phyloP scores from a whole-genome alignment of 345 rosid genomes.

The Brassica rapa region DNA sequence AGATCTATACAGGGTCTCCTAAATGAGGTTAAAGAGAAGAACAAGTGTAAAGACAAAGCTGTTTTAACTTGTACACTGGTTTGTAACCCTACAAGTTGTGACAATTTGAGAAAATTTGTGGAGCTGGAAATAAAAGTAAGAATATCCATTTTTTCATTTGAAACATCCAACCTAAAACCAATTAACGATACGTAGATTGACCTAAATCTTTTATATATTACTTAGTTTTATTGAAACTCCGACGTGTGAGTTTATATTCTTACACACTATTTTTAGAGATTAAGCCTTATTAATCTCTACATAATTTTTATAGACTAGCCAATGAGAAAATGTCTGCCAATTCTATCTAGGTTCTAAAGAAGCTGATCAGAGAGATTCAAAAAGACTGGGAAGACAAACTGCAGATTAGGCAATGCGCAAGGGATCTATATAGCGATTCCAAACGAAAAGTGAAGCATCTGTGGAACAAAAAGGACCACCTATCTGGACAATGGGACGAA shows the following conservation, averaged over 20 bases:
- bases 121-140: slow-evolving; percentile 21
- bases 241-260: background rate
- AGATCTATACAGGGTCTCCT: slow-evolving; percentile 5
- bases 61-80: background rate
- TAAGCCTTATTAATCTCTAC: background rate
- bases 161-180: background rate
- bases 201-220: background rate
- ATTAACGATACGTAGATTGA: background rate
- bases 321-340: background rate
- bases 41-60: slow-evolving; percentile 24
- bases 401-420: background rate
- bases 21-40: slow-evolving; percentile 20
- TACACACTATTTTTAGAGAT: background rate
- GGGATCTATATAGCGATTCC: background rate
- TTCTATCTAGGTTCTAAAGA: background rate
- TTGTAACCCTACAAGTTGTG: slow-evolving; percentile 4
- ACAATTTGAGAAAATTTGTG: slow-evolving; percentile 21
- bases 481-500: background rate
- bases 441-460: background rate
- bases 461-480: background rate
- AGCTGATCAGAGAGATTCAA: background rate
- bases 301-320: background rate
- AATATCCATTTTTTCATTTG: background rate
- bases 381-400: background rate
- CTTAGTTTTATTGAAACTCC: background rate